Evolutionary conservation across 164 flowering plant genomes (phyloP), one percentile per base, ranked within the genome.

Genomic region (Piper betle): DNA sequence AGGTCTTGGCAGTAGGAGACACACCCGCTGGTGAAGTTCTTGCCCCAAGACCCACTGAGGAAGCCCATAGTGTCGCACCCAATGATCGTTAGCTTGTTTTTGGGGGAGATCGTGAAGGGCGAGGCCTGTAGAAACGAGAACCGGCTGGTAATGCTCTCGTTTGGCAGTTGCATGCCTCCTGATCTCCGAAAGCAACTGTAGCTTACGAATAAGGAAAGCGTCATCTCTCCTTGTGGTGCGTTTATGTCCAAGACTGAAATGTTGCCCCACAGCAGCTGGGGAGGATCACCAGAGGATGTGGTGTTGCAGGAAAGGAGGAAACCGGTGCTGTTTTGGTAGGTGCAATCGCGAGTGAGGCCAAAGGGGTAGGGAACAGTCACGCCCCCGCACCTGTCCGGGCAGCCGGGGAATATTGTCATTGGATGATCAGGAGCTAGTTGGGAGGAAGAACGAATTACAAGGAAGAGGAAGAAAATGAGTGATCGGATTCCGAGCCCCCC

Each of bases 91-190:
- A 64, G 46, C 38, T 55, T 56, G 60, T 64, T 64, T 1, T 53
- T 6, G 60, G 66, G 33, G 5, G 60, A 64, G 58, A 55, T 55
- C 20, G 54, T 56, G 54, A 64, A 39, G 8, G 65, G 58, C n/a
- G n/a, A n/a, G n/a, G n/a, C n/a, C n/a, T n/a, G n/a, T n/a, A n/a
- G n/a, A n/a, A n/a, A n/a, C n/a, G n/a, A n/a, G n/a, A n/a, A n/a
- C n/a, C n/a, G n/a, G n/a, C n/a, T n/a, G n/a, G n/a, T n/a, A n/a
- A n/a, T n/a, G n/a, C n/a, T n/a, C n/a, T n/a, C n/a, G n/a, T n/a
- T n/a, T n/a, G 12, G 2, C 8, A n/a, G n/a, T n/a, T n/a, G n/a
- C n/a, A n/a, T n/a, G n/a, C 12, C 50, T 15, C 12, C 50, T 43
- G 12, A 10, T 3, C 10, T 6, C 4, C 12, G 8, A 43, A 3